Evolutionary conservation across 306 rosid genomes (phyloP).

Genomic region (Neltuma alba): DNA sequence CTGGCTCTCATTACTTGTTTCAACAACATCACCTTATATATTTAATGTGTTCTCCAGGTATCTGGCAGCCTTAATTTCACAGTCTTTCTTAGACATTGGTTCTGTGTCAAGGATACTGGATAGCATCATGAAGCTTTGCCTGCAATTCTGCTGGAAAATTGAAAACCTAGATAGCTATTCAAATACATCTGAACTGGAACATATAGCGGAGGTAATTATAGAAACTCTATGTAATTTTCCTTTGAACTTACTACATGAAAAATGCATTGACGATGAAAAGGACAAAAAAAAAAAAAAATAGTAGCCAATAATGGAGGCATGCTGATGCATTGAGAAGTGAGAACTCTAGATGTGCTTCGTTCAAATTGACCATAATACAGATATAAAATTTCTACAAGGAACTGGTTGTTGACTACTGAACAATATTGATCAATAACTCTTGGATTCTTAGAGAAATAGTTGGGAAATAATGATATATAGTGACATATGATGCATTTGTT

Average conservation of each 20-base stretch:
- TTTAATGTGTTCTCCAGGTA: constrained; percentile 57
- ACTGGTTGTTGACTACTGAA: constrained; percentile 14
- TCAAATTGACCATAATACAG: constrained; percentile 14
- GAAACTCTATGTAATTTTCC: neutral
- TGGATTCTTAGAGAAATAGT: neutral
- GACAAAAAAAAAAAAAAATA: neutral
- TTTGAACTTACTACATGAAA: neutral
- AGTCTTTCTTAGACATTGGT: constrained; percentile 94
- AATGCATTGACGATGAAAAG: neutral
- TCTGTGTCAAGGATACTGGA: constrained; percentile 97
- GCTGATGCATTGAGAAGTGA: neutral
- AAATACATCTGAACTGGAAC: constrained; percentile 83
- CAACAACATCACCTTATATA: constrained; percentile 14
- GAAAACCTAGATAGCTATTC: constrained; percentile 82
- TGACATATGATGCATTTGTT: neutral
- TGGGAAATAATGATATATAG: neutral
- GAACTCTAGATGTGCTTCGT: neutral
- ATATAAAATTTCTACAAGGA: constrained; percentile 14
- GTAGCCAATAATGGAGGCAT: neutral
- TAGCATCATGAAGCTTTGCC: constrained; percentile 94
- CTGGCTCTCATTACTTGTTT: constrained; percentile 15
- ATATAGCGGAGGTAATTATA: constrained; percentile 76
- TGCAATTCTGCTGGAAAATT: constrained; percentile 90
- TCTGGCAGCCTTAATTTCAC: constrained; percentile 88
- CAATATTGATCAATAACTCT: neutral